Evolutionary conservation across 1,284 basidiomycete species (phyloP), one percentile per base, ranked within the genome.

Genomic region (Cerioporus squamosus): DNA sequence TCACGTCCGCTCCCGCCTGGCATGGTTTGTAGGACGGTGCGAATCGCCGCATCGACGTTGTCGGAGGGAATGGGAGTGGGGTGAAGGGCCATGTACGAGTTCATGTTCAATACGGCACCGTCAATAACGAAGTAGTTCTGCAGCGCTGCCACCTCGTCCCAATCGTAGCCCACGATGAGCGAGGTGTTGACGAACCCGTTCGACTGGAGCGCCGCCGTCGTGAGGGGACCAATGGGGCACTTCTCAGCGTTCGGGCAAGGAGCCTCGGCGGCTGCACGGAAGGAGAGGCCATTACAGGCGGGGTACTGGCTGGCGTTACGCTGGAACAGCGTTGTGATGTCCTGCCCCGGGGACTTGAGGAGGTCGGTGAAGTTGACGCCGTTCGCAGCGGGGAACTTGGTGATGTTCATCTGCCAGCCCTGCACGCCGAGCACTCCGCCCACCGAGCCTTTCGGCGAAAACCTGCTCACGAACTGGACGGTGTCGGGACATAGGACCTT

Each of bases 101-200:
- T 81, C 79, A 99, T 86, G 76, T 99, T 98, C 70, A 99, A 88
- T 36, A 99, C 97, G 38, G 87, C 83, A 24, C 97, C 97, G 69
- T 98, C 95, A 57, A 99, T 77, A 40, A 98, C 95, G 65, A 97
- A 77, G 74, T 91, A 95, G 71, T 90, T 85, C 38, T 78, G 65
- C 20, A 91, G 76, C 26, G 67, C 69, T 2, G 88, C 81, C 31
- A 97, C 88, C 69, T 97, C 91, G 39, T 83, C 81, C 95, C 95
- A 98, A 57, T 89, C 87, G 71, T 96, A 97, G 12, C 95, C 95
- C 38, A 93, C 87, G 53, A 86, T 75, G 51, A 84, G 78, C 0
- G 78, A 75, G 7, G 89, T 91, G 68, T 91, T 87, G 38, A 77
- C 70, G 50, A 97, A 80, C 15, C 81, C 77, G 48, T 95, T 82